Evolutionary conservation across 306 rosid species (phyloP), one percentile per base, ranked within the genome.

Genomic region (Argentina anserina): DNA sequence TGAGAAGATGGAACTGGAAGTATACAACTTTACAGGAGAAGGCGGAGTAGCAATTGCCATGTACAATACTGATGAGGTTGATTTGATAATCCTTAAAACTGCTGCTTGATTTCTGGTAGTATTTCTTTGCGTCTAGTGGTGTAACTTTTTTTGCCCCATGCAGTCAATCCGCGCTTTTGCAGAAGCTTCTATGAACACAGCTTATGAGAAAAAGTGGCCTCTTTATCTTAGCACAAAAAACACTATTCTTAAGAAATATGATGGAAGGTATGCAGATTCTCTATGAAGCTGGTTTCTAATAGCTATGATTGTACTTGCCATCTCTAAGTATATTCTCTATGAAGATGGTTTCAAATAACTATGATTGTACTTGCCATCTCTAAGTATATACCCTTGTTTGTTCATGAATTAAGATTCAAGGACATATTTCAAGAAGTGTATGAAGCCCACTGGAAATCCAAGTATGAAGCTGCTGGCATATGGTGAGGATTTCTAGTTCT

Each of bases 381-480:
- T 78, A 2, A 55, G 29, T 17, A 12, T 62, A 23, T 46, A 29
- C 25, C 9, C 29, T 7, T 62, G 40, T 68, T 77, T 14, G 34
- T 78, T 71, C 68, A 62, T 79, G 81, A 66, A 60, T 88, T 83
- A 71, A 94, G 99, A 85, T 94, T 94, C 87, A 94, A 91, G 89
- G 99, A 94, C 87, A 94, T 94, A 70, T 94, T 94, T 73, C 95
- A 94, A 88, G 99, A 94, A 91, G 99, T 94, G 72, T 94, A 94
- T 6, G 96, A 91, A 87, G 86, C 92, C 73, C 70, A 72, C 65
- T 94, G 99, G 99, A 91, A 91, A 81, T 89, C 97, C 0, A 89
- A 94, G 92, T 94, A 12, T 72, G 99, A 94, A 75, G 92, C 94
- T 79, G 97, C 96, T 62, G 90, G 97, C 70, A 94, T 94, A 79